A percentile compares a stretch with the other conserved stretches of the same genome.
Conservation (phyloP, 2,329 filamentous ascomycete genomes). For the Fusarium sp. region DNA sequence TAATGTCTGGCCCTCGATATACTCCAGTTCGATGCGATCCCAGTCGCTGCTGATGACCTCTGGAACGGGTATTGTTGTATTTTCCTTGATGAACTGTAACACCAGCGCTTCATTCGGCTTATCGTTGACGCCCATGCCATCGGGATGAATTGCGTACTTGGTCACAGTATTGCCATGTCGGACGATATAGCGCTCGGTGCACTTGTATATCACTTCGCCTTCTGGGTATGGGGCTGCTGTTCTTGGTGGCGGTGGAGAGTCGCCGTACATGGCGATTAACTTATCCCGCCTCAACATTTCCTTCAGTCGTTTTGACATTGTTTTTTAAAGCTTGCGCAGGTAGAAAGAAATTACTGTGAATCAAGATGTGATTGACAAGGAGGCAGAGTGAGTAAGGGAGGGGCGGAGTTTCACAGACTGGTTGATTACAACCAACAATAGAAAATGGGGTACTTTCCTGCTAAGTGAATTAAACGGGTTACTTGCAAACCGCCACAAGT, state of each 20-base stretch:
- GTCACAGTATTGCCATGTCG: constrained; percentile 30
- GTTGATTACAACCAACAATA: not conserved
- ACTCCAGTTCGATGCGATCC: constrained; percentile 43
- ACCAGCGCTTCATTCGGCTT: constrained; percentile 33
- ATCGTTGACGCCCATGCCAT: constrained; percentile 28
- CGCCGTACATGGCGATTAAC: not conserved
- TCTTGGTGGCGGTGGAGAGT: constrained; percentile 27
- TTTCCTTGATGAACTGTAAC: constrained; percentile 28
- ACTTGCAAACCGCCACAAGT: not conserved
- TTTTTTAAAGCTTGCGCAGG: not conserved
- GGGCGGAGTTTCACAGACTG: too few relatives aligned
- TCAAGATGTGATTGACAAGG: not conserved
- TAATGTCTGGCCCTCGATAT: constrained; percentile 40
- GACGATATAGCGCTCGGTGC: constrained; percentile 8
- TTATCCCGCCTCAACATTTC: not conserved
- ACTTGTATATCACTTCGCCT: constrained; percentile 27
- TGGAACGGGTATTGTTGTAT: constrained; percentile 41
- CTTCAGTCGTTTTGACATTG: fast-evolving
- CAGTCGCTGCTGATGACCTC: constrained; percentile 40
- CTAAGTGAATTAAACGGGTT: not conserved
- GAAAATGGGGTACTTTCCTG: not conserved
- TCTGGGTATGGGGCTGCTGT: constrained; percentile 31
- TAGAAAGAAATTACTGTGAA: not conserved
- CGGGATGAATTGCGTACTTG: constrained; percentile 27
- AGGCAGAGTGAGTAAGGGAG: too few relatives aligned